phyloP scores from a whole-genome alignment of 768 basidiomycete species.

The Collybia nuda region DNA sequence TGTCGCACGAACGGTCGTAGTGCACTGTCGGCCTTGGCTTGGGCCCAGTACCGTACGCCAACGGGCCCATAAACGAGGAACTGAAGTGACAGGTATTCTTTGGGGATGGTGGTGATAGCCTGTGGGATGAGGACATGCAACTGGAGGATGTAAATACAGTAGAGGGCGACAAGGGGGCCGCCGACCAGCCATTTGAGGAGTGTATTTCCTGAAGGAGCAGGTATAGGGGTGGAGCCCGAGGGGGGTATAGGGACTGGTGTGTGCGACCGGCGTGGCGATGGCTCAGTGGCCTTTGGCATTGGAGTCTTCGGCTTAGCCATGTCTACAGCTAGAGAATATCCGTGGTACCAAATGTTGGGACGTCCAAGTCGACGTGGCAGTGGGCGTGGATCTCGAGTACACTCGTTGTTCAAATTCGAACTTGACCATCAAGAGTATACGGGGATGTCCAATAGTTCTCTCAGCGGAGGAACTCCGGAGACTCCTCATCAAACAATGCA shows the following conservation, averaged over 20 bases:
- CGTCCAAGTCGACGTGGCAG: no score
- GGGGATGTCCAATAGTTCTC: no score
- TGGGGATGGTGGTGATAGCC: slow-evolving; percentile 1
- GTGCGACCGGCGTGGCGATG: no score
- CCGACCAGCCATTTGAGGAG: slow-evolving; percentile 14
- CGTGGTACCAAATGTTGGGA: no score
- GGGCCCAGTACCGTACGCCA: slow-evolving; percentile 7
- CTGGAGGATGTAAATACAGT: slow-evolving; percentile 18
- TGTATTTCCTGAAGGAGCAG: background rate
- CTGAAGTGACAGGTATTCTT: background rate
- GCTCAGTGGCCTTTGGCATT: no score
- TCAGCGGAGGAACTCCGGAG: no score
- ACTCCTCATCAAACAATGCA: no score
- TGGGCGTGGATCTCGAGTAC: no score
- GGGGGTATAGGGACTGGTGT: background rate
- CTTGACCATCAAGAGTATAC: no score
- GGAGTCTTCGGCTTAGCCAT: no score
- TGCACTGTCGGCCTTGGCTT: background rate
- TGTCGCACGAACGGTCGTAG: slow-evolving; percentile 39
- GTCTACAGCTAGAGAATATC: no score
- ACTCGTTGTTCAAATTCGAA: no score
- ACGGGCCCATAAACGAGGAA: slow-evolving; percentile 8
- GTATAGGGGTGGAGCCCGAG: background rate
- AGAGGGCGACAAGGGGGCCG: slow-evolving; percentile 13
- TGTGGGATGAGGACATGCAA: slow-evolving; percentile 16